Conservation (phyloP, 2,329 filamentous ascomycete genomes). For the Botrytis hyacinthi region DNA sequence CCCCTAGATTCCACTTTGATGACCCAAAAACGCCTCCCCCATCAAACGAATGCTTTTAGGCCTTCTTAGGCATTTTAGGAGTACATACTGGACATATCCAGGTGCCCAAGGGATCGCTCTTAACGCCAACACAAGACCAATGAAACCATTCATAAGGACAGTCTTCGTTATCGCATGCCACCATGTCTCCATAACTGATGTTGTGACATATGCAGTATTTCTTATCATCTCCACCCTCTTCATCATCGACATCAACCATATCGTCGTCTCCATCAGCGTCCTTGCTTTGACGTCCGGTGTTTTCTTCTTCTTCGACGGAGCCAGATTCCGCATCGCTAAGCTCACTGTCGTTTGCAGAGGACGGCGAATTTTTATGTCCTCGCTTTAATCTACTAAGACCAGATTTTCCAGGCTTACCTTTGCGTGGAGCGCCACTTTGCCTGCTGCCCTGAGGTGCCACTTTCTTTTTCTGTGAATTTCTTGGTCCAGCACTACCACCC, state of each 20-base stretch:
- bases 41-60: not conserved
- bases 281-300: conserved; percentile 45
- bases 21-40: not conserved
- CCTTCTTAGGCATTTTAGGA: conserved; percentile 39
- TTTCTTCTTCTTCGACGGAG: conserved; percentile 51
- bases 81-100: conserved; percentile 67
- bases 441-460: conserved; percentile 37
- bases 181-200: conserved; percentile 84
- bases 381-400: conserved; percentile 61
- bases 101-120: conserved; percentile 64
- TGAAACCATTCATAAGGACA: conserved; percentile 88
- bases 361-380: conserved; percentile 57
- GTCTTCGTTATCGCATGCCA: conserved; percentile 80
- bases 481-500: conserved; percentile 60
- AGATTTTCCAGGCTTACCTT: conserved; percentile 49
- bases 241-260: conserved; percentile 58
- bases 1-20: not conserved
- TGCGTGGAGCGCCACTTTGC: conserved; percentile 35
- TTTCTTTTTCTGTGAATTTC: conserved; percentile 44
- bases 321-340: conserved; percentile 61
- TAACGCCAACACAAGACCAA: conserved; percentile 70
- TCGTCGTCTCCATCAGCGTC: conserved; percentile 53
- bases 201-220: conserved; percentile 82
- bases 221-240: conserved; percentile 71
- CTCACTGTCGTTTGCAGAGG: conserved; percentile 62